Evolutionary conservation across 306 rosid genomes (phyloP), one percentile per base, ranked within the genome.

Genomic region (Malus orientalis): DNA sequence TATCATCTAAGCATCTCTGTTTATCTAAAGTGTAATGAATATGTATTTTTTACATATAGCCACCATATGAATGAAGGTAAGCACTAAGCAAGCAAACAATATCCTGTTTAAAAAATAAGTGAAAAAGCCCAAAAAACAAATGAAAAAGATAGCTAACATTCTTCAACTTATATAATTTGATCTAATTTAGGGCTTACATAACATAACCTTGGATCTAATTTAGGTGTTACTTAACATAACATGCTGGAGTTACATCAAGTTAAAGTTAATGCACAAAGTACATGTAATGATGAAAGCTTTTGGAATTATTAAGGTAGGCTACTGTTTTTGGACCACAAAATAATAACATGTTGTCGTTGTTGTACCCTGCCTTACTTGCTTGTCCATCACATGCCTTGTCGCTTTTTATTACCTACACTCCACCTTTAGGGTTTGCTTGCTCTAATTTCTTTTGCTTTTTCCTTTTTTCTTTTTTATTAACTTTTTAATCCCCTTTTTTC

Each of bases 301-400:
- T 67, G 73, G 79, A 76, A 66, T 76, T 51, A 76, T 76, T 67
- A 76, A 76, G 79, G 79, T 38, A 76, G 73, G 78, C 19, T 40
- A 44, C 70, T 55, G 44, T 53, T 19, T 30, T 30, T n/a, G 78
- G 63, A 75, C 71, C 65, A 71, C 63, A 12, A 15, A 30, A 47
- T 29, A 20, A 45, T 29, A 27, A 27, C 27, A 14, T 20, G 16
- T 12, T 38, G 36, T 18, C 30, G 51, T 6, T 64, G 36, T 6
- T 64, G 22, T 19, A 2, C 38, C 64, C 68, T 63, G 42, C 49
- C 70, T 49, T n/a, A 23, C 71, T 23, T 64, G 78, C 64, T 23
- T 64, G 78, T 75, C 72, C 45, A 18, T 51, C 20, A 53, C 71
- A 32, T 65, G 72, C 25, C 62, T 20, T 20, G 23, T 33, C 23